These are phyloP conservation scores for Xerocomellus intermedius DNA, from an alignment of 768 basidiomycete genomes.

Conservation along the genomic window DNA sequence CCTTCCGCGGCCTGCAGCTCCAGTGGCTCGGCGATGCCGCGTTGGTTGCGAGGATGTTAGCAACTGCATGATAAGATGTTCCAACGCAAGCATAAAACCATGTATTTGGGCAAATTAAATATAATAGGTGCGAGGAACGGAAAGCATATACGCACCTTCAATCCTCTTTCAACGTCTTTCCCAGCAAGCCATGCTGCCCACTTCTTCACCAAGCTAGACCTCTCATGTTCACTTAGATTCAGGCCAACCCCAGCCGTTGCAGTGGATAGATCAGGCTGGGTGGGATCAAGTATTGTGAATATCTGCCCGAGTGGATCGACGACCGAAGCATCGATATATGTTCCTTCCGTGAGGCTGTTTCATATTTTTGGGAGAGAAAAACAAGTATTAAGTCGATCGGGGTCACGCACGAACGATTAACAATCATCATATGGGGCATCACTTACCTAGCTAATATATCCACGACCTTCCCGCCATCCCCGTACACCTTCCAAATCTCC, in stretches of 20 bases:
- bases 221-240: slow-evolving; percentile 29
- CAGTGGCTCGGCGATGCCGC: slow-evolving; percentile 22
- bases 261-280: slow-evolving; percentile 5
- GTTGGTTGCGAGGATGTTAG: slow-evolving; percentile 19
- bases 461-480: slow-evolving; percentile 22
- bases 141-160: slow-evolving; percentile 50
- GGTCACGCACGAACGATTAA: background rate
- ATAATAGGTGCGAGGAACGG: background rate
- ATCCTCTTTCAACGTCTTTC: slow-evolving; percentile 63
- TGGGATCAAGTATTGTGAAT: slow-evolving; percentile 24
- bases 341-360: slow-evolving; percentile 28
- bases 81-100: background rate
- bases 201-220: slow-evolving; percentile 60
- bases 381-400: background rate
- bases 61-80: slow-evolving; percentile 8
- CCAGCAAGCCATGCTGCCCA: slow-evolving; percentile 83
- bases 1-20: slow-evolving; percentile 15
- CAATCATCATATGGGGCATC: background rate
- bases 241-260: background rate
- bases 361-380: background rate
- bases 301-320: slow-evolving; percentile 29
- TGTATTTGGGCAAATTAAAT: background rate
- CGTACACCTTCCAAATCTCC: slow-evolving; percentile 27
- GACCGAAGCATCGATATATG: slow-evolving; percentile 21
- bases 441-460: slow-evolving; percentile 28